A percentile compares a stretch with the other conserved stretches of the same genome.
Evolutionary conservation across 306 rosid genomes (phyloP).

Genomic region (Quercus wislizeni): DNA sequence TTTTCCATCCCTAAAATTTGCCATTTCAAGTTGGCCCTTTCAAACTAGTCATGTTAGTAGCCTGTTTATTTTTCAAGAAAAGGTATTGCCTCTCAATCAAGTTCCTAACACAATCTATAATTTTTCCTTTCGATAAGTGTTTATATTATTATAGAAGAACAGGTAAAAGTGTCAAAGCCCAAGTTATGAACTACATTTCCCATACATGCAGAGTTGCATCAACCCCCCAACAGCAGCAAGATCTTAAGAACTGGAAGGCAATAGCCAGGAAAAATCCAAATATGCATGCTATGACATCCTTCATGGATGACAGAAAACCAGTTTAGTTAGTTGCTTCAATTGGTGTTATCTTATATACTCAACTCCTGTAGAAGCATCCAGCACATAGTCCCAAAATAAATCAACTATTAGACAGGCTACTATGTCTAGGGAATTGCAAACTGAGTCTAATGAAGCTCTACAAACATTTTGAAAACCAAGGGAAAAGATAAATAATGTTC

Average conservation of each 20-base stretch:
- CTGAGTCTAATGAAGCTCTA: neutral
- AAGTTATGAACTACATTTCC: neutral
- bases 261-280: neutral
- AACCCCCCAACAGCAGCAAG: neutral
- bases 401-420: neutral
- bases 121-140: neutral
- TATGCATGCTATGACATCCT: neutral
- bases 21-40: neutral
- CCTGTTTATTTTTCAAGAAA: neutral
- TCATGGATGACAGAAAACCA: neutral
- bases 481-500: neutral
- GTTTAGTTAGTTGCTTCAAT: neutral
- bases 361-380: neutral
- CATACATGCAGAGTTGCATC: neutral
- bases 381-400: neutral
- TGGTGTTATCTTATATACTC: neutral
- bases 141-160: neutral
- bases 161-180: neutral
- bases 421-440: neutral
- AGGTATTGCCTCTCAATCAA: neutral
- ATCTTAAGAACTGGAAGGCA: neutral
- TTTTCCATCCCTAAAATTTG: too few species aligned
- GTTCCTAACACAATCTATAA: neutral
- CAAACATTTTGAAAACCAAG: neutral
- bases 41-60: neutral